Conservation (phyloP, 345 rosid species). For the Brassica nigra region DNA sequence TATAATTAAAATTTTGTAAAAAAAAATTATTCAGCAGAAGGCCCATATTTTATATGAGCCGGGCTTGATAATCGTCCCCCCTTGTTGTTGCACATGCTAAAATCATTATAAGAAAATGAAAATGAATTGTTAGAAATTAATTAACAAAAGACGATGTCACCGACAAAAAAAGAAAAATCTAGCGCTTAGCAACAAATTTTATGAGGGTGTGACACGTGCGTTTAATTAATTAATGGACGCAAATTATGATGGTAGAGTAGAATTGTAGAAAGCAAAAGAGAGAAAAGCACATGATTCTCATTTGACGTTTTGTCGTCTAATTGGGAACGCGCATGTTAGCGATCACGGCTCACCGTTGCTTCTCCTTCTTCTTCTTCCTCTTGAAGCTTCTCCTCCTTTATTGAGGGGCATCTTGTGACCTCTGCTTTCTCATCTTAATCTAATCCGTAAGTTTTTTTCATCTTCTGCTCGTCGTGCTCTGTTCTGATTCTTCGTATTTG, state of each 20-base stretch:
- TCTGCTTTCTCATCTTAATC: not conserved
- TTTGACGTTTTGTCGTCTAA: not conserved
- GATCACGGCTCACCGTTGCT: not conserved
- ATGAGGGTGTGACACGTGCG: not conserved
- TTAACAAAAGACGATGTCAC: not conserved
- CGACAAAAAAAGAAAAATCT: not conserved
- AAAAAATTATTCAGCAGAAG: too few relatives aligned
- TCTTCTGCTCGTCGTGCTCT: not conserved
- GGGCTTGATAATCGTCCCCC: too few relatives aligned
- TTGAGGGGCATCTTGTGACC: not conserved
- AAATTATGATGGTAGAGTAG: not conserved
- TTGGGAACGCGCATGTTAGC: not conserved
- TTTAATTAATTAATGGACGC: not conserved
- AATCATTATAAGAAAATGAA: not conserved
- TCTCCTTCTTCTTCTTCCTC: not conserved
- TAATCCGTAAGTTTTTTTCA: not conserved
- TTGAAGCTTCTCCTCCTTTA: not conserved
- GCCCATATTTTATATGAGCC: too few relatives aligned
- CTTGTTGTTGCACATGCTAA: not conserved
- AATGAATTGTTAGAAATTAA: too few relatives aligned
- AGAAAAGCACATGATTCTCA: not conserved
- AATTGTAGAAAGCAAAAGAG: not conserved
- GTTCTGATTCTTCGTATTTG: not conserved
- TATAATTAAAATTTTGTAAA: too few relatives aligned
- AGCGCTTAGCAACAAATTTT: not conserved